phyloP scores from a whole-genome alignment of 2,329 filamentous ascomycete species.

The Colletotrichum ledebouriae region DNA sequence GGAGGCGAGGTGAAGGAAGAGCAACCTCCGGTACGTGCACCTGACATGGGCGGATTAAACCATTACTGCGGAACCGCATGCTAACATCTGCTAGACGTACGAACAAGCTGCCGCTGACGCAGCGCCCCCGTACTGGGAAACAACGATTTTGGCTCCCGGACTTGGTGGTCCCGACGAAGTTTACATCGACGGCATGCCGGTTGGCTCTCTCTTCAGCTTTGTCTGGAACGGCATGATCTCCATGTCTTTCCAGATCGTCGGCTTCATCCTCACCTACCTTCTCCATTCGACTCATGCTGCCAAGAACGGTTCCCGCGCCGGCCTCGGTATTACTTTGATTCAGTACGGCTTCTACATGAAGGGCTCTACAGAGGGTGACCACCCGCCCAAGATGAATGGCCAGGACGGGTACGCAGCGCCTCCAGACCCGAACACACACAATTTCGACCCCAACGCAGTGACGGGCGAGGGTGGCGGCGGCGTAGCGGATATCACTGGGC shows the following conservation, averaged over 20 bases:
- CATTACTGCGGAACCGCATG: slow-evolving; percentile 26
- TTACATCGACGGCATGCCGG: slow-evolving; percentile 95
- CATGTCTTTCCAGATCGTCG: slow-evolving; percentile 96
- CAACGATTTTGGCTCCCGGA: slow-evolving; percentile 94
- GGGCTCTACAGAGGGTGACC: slow-evolving; percentile 51
- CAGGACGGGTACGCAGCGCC: slow-evolving; percentile 77
- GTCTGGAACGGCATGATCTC: slow-evolving; percentile 97
- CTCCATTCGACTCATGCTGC: slow-evolving; percentile 97
- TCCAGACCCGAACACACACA: slow-evolving; percentile 88
- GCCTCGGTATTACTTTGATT: slow-evolving; percentile 93
- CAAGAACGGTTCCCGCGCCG: slow-evolving; percentile 95
- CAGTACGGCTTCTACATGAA: slow-evolving; percentile 99
- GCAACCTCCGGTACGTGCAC: slow-evolving; percentile 83
- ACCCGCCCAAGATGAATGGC: slow-evolving; percentile 59
- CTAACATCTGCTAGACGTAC: slow-evolving; percentile 78
- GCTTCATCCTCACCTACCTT: slow-evolving; percentile 97
- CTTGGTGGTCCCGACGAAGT: slow-evolving; percentile 93
- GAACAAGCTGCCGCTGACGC: slow-evolving; percentile 98
- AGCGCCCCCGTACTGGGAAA: slow-evolving; percentile 98
- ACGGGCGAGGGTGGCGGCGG: slow-evolving; percentile 59
- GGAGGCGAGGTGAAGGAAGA: slow-evolving; percentile 87
- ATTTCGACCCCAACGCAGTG: slow-evolving; percentile 83
- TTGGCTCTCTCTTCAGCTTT: slow-evolving; percentile 88
- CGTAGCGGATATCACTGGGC: slow-evolving; percentile 73
- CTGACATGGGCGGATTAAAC: background rate